phyloP scores from a whole-genome alignment of 1,284 basidiomycete genomes.

The Mycosarcoma mackinlayi region DNA sequence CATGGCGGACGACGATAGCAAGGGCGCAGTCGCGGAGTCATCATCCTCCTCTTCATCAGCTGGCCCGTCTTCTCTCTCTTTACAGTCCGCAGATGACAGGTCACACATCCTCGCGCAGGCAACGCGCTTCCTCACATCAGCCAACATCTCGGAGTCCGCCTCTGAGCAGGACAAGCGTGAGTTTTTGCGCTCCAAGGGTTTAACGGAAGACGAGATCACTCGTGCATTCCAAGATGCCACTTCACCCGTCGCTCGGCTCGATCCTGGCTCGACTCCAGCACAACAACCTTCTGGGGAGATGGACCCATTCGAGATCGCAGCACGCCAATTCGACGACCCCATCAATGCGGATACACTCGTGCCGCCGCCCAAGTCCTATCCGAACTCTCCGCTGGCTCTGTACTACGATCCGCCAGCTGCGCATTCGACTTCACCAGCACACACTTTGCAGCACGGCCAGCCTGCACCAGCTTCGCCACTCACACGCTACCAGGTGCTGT shows the following conservation, averaged over 20 bases:
- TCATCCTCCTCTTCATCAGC: conserved; percentile 6
- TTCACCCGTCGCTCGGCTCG: conserved; percentile 40
- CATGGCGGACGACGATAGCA: conserved; percentile 32
- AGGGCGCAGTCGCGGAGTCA: conserved; percentile 5
- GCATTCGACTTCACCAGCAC: background rate
- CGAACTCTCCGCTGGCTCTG: conserved; percentile 59
- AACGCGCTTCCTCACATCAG: conserved; percentile 63
- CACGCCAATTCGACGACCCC: conserved; percentile 56
- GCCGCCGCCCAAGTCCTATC: conserved; percentile 54
- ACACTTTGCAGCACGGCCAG: background rate
- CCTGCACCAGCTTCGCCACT: conserved; percentile 27
- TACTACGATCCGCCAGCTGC: conserved; percentile 50
- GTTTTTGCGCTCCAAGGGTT: conserved; percentile 61
- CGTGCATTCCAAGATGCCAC: conserved; percentile 54
- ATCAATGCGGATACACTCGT: conserved; percentile 33
- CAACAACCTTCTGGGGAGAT: conserved; percentile 9
- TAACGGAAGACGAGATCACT: conserved; percentile 56
- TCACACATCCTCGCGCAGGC: conserved; percentile 59
- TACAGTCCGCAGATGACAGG: conserved; percentile 12
- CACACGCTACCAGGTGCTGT: conserved; percentile 60
- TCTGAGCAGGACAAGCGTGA: conserved; percentile 47
- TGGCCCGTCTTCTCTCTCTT: background rate
- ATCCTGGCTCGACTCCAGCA: no score
- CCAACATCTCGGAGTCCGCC: conserved; percentile 33
- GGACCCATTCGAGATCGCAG: conserved; percentile 50